phyloP scores from a whole-genome alignment of 2,329 filamentous ascomycete species.

The Botrytis medusae region DNA sequence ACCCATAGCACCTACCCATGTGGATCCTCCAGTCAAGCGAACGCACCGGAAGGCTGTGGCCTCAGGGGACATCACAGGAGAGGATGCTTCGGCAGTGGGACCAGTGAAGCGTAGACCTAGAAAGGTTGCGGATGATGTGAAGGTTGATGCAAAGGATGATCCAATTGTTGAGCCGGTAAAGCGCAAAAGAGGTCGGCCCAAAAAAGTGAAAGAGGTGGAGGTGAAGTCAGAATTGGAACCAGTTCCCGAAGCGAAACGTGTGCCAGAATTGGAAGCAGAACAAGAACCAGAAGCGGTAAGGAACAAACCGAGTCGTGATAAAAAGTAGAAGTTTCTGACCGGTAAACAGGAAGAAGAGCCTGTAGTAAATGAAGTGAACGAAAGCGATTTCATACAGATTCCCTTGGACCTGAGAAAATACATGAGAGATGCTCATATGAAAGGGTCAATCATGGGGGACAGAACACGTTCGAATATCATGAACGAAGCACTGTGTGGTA shows the following conservation, averaged over 20 bases:
- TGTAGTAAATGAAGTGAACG: not conserved
- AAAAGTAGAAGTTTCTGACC: not conserved
- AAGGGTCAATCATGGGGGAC: not conserved
- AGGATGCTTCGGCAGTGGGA: not conserved
- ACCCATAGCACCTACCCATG: not conserved
- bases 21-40: not conserved
- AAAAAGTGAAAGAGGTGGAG: not conserved
- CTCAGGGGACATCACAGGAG: not conserved
- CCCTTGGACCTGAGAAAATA: not conserved
- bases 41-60: conserved; percentile 8
- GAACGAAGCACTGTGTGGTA: conserved; percentile 49
- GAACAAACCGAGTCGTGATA: not conserved
- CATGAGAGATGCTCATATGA: not conserved
- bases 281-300: not conserved
- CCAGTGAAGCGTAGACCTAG: not conserved
- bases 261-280: not conserved
- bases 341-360: not conserved
- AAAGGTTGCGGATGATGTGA: not conserved
- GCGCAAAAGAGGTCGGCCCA: not conserved
- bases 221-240: not conserved
- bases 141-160: not conserved
- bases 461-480: conserved; percentile 52
- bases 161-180: not conserved
- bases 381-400: conserved; percentile 1
- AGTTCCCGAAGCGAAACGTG: not conserved